Evolutionary conservation across 169 alveolate genomes (phyloP), one percentile per base, ranked within the genome.

Genomic region (Eimeria falciformis): DNA sequence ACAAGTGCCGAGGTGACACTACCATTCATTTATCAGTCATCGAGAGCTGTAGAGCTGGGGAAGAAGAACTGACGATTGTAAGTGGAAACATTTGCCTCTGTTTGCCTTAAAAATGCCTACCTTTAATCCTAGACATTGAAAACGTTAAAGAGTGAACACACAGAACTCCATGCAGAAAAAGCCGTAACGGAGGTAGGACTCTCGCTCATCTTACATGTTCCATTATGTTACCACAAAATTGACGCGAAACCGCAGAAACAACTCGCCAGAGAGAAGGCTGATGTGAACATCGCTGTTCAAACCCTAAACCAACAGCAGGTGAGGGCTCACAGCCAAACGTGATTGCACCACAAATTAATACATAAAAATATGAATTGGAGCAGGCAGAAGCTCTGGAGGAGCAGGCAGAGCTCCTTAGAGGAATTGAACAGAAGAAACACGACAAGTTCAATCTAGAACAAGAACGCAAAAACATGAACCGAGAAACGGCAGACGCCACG

Each of bases 31-130:
- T 79, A 6, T 69, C 2, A 21, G 37, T 29, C 56, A 79, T 79
- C 69, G 73, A 55, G 18, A 40, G 88, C 75, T 79, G 88, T 53
- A 50, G 29, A 50, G 73, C 33, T 3, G 73, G 53, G n/a, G 73
- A 79, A 50, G 73, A 47, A 50, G 47, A 25, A 79, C 12, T 79
- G 73, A 47, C 40, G 53, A 23, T 37, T 29, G 88, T 79, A 43
- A 77, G 4, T 79, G 17, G 23, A 5, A 3, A 45, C 5, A 75
- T n/a, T 47, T 43, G 25, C 9, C 43, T 1, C 18, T 5, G 47
- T 43, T 50, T 6, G n/a, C 29, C 33, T 37, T 50, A 18, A 17
- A 4, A 12, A n/a, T 29, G 47, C 14, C 46, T 79, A 21, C 21
- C 27, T 58, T 14, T 14, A 58, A 14, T 58, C 23, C 11, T 58